Evolutionary conservation across 495 filamentous ascomycete genomes (phyloP).

Genomic region (Aspergillus avenaceus): DNA sequence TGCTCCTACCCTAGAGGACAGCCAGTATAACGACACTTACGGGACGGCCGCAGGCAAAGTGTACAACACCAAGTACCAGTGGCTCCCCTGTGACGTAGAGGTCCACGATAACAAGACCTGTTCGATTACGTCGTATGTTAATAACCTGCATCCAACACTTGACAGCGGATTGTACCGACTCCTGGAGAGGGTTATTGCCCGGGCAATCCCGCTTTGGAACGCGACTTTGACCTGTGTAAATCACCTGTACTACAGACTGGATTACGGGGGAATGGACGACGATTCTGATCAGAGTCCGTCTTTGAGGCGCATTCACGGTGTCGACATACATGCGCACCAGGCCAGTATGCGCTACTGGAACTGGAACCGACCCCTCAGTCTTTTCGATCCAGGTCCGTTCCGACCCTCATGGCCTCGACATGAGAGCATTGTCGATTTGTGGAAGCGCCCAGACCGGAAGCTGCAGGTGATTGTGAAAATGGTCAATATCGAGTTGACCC

Average conservation of each 20-base stretch:
- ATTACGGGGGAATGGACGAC: slow-evolving; percentile 7
- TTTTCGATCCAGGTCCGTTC: slow-evolving; percentile 32
- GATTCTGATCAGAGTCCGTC: slow-evolving; percentile 3
- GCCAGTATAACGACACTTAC: too few relatives aligned
- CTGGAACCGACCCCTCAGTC: slow-evolving; percentile 15
- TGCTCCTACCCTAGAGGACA: too few relatives aligned
- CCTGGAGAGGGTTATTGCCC: slow-evolving; percentile 46
- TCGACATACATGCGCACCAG: too few relatives aligned
- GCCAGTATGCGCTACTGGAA: too few relatives aligned
- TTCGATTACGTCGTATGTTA: slow-evolving; percentile 51
- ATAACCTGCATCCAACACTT: slow-evolving; percentile 62
- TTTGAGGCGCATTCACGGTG: too few relatives aligned
- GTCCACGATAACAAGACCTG: background rate
- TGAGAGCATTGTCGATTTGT: slow-evolving; percentile 15
- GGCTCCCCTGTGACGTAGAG: too few relatives aligned
- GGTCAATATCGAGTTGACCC: slow-evolving; percentile 55
- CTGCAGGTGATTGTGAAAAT: slow-evolving; percentile 63
- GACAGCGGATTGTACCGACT: slow-evolving; percentile 41
- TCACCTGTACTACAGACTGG: slow-evolving; percentile 16
- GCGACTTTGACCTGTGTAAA: slow-evolving; percentile 16
- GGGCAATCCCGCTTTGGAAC: slow-evolving; percentile 53
- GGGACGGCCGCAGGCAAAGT: too few relatives aligned
- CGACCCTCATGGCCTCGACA: background rate
- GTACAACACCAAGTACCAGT: too few relatives aligned
- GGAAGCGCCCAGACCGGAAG: slow-evolving; percentile 21